Percentiles rank a stretch among this genome's conserved stretches.
phyloP scores from a whole-genome alignment of 352 stramenopile genomes.

The Phytophthora quininea region DNA sequence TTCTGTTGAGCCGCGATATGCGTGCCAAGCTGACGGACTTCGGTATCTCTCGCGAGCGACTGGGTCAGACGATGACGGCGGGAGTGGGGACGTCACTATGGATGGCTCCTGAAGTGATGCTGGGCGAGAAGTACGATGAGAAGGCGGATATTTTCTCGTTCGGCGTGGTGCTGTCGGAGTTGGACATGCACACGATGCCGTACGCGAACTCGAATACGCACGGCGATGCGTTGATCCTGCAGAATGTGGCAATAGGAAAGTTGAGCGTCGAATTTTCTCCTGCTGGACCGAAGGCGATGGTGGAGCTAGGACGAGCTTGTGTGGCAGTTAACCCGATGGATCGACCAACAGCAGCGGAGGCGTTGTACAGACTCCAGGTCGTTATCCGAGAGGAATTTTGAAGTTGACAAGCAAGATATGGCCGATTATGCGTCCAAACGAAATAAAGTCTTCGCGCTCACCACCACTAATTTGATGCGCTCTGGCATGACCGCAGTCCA shows the following conservation, averaged over 20 bases:
- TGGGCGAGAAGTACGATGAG: neutral
- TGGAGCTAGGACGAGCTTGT: neutral
- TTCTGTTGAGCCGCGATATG: neutral
- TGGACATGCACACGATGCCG: neutral
- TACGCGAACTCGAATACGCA: neutral
- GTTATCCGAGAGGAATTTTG: neutral
- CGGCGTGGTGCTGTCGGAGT: constrained; percentile 1
- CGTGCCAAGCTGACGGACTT: neutral
- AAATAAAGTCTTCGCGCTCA: too few species aligned
- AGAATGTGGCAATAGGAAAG: neutral
- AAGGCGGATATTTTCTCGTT: constrained; percentile 4
- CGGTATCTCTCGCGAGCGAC: constrained; percentile 2
- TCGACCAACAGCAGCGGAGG: neutral
- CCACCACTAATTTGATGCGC: too few species aligned
- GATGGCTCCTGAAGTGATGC: constrained; percentile 2
- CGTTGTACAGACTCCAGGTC: neutral
- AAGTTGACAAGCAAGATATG: neutral
- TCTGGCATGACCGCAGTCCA: too few species aligned
- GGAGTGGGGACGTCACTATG: neutral
- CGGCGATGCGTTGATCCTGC: neutral
- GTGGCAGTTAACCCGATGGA: neutral
- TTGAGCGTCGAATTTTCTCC: neutral
- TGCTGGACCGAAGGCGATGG: neutral
- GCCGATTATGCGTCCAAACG: too few species aligned
- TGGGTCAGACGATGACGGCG: neutral